A percentile compares a stretch with the other conserved stretches of the same genome.
Conservation (phyloP, 1,284 basidiomycete species). For the Fomitopsis pinicola region DNA sequence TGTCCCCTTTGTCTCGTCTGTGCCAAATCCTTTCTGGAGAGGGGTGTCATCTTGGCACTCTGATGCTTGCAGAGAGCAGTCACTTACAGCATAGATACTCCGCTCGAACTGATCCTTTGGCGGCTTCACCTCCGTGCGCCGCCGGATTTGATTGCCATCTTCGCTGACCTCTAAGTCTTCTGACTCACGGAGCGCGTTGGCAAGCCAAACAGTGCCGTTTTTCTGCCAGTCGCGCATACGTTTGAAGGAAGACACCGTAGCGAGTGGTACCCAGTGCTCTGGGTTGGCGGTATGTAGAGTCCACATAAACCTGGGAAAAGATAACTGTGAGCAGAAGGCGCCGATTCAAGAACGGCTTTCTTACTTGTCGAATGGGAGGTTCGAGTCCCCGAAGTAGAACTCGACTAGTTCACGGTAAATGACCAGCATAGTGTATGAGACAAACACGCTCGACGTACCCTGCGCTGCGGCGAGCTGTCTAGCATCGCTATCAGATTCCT, state of each 20-base stretch:
- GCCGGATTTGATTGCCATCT: slow-evolving; percentile 68
- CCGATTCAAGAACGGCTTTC: slow-evolving; percentile 12
- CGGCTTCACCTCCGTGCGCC: slow-evolving; percentile 67
- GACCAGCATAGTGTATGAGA: background rate
- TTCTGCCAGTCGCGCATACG: slow-evolving; percentile 79
- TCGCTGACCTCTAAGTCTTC: slow-evolving; percentile 77
- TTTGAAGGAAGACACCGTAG: slow-evolving; percentile 92
- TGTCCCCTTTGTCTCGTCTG: slow-evolving; percentile 58
- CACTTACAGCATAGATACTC: slow-evolving; percentile 80
- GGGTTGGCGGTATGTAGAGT: slow-evolving; percentile 72
- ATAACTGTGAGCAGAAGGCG: background rate
- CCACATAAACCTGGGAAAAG: slow-evolving; percentile 86
- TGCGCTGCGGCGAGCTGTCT: slow-evolving; percentile 43
- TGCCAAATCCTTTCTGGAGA: slow-evolving; percentile 86
- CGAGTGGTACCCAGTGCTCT: slow-evolving; percentile 90
- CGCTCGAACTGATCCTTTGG: slow-evolving; percentile 75
- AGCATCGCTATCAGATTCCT: slow-evolving; percentile 24
- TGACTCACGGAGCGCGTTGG: slow-evolving; percentile 59
- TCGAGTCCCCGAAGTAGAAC: slow-evolving; percentile 97
- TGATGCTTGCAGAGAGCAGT: background rate
- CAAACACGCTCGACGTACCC: slow-evolving; percentile 31
- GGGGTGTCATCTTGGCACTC: background rate
- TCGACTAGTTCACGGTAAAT: slow-evolving; percentile 57
- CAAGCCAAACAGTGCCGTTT: slow-evolving; percentile 64
- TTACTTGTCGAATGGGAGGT: slow-evolving; percentile 93